Conservation (phyloP, 257 asterid species). For the Linaria vulgaris region DNA sequence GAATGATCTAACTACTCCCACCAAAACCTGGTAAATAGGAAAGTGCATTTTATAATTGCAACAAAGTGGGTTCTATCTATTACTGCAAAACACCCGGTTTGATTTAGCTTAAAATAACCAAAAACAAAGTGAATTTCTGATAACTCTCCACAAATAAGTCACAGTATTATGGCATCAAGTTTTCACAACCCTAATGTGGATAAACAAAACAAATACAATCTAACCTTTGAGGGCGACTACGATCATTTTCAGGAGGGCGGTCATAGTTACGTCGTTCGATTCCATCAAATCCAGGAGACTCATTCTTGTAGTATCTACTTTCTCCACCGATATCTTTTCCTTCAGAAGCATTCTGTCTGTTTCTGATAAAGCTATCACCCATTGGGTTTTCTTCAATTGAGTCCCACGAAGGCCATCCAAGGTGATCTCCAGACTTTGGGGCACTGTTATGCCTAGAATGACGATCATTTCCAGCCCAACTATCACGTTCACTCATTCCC, state of each 20-base stretch:
- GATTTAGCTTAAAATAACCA: constrained; percentile 16
- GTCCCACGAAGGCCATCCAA: constrained; percentile 46
- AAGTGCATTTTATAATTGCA: constrained; percentile 1
- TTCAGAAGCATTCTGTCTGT: constrained; percentile 39
- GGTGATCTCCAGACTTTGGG: constrained; percentile 41
- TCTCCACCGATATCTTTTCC: constrained; percentile 40
- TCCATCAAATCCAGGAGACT: constrained; percentile 62
- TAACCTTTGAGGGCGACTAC: constrained; percentile 55
- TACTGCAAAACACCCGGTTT: constrained; percentile 8
- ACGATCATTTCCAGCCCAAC: constrained; percentile 42
- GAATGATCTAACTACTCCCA: not conserved
- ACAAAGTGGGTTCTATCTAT: not conserved
- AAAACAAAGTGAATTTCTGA: constrained; percentile 4
- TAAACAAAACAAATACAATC: constrained; percentile 20
- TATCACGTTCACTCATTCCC: constrained; percentile 31
- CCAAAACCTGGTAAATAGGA: not conserved
- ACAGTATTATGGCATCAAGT: constrained; percentile 14
- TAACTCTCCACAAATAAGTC: constrained; percentile 6
- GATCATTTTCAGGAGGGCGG: constrained; percentile 43
- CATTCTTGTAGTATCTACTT: constrained; percentile 42
- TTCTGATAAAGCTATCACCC: constrained; percentile 35
- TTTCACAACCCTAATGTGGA: constrained; percentile 6
- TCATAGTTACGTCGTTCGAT: constrained; percentile 38
- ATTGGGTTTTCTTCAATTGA: constrained; percentile 27
- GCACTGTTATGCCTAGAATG: constrained; percentile 36